A percentile compares a stretch with the other conserved stretches of the same genome.
Conservation (phyloP, 257 asterid genomes). For the Scutellaria barbata region DNA sequence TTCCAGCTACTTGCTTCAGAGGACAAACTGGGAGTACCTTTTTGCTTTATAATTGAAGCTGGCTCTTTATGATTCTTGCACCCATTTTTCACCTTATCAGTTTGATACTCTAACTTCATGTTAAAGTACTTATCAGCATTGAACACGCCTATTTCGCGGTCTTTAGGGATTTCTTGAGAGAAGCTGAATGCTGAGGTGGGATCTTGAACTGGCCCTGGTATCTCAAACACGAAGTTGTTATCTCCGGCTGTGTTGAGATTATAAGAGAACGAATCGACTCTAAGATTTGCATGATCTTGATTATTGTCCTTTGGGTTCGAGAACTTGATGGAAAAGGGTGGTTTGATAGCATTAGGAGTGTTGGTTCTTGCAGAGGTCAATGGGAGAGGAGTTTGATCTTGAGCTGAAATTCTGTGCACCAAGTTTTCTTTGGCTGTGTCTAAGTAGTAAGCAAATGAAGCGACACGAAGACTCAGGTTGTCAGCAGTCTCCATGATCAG, state of each 20-base stretch:
- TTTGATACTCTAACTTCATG: constrained; percentile 55
- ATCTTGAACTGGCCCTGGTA: constrained; percentile 51
- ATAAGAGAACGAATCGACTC: constrained; percentile 47
- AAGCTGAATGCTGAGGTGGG: constrained; percentile 50
- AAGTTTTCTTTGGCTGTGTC: constrained; percentile 60
- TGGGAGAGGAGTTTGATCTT: constrained; percentile 32
- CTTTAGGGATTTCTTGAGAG: constrained; percentile 44
- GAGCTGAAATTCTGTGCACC: constrained; percentile 47
- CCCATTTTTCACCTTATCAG: constrained; percentile 5
- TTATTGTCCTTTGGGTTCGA: constrained; percentile 5
- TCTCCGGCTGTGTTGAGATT: constrained; percentile 45
- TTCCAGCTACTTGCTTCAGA: constrained; percentile 64
- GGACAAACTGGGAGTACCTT: constrained; percentile 47
- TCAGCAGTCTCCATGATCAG: constrained; percentile 60
- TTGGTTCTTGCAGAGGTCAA: neutral
- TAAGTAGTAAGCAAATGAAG: constrained; percentile 76
- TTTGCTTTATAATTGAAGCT: constrained; percentile 27
- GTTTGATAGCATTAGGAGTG: constrained; percentile 29
- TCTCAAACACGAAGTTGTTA: constrained; percentile 45
- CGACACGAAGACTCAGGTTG: constrained; percentile 64
- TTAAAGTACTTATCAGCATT: constrained; percentile 87
- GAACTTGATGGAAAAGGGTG: constrained; percentile 43
- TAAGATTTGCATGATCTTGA: constrained; percentile 37
- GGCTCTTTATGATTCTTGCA: neutral
- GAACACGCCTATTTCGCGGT: constrained; percentile 67